phyloP scores from a whole-genome alignment of 2,329 filamentous ascomycete species.

The Aspergillus fijiensis region DNA sequence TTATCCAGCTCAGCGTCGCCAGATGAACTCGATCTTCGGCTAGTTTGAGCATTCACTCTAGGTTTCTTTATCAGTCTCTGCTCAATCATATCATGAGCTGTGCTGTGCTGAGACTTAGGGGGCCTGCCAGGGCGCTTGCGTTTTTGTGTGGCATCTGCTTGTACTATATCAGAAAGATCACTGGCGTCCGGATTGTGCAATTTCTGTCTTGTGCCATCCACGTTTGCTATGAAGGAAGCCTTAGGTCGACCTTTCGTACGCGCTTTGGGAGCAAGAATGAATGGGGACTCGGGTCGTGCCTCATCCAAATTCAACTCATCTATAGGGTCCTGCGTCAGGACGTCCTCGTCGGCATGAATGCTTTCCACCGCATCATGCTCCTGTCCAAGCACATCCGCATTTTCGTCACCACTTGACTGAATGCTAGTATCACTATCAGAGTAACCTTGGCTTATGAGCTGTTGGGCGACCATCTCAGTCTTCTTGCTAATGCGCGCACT shows the following conservation, averaged over 20 bases:
- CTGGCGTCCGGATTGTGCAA: neutral
- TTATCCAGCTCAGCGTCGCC: conserved; percentile 41
- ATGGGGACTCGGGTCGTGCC: conserved; percentile 21
- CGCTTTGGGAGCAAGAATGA: conserved; percentile 12
- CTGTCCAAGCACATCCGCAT: conserved; percentile 30
- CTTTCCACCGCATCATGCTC: conserved; percentile 27
- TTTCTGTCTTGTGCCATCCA: conserved; percentile 8
- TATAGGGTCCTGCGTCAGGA: conserved; percentile 19
- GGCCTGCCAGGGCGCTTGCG: conserved; percentile 34
- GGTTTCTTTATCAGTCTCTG: conserved; percentile 34
- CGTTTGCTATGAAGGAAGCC: conserved; percentile 21
- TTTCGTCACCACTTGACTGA: conserved; percentile 34
- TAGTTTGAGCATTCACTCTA: conserved; percentile 26
- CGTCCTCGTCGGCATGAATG: conserved; percentile 28
- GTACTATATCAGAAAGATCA: conserved; percentile 11
- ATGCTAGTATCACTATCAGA: conserved; percentile 38
- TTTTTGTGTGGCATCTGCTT: conserved; percentile 23
- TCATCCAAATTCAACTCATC: conserved; percentile 19
- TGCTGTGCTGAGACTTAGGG: conserved; percentile 28
- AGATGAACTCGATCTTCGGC: conserved; percentile 26
- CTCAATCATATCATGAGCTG: conserved; percentile 21
- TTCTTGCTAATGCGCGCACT: conserved; percentile 22
- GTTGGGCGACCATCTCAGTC: conserved; percentile 19
- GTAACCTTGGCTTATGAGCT: conserved; percentile 28
- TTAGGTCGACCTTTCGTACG: conserved; percentile 16